Evolutionary conservation across 768 basidiomycete genomes (phyloP), one percentile per base, ranked within the genome.

Genomic region (Boletus eberwhitei): DNA sequence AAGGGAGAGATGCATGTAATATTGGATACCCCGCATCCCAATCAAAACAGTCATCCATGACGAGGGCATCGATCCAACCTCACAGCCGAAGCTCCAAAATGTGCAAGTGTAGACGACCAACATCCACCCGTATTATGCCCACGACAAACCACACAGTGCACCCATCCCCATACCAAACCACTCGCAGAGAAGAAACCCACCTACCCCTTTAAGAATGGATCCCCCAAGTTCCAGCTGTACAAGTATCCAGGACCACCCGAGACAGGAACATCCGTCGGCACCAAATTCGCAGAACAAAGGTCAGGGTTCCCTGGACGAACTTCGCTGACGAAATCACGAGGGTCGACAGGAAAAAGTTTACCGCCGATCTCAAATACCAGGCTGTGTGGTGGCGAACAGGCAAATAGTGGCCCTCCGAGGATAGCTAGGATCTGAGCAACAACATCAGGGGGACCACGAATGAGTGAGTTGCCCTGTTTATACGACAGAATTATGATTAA

Each of bases 211-310:
- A 91, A 61, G 60, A 90, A 90, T 1, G 89, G 88, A 59, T 79
- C 80, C 2, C 89, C 89, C 31, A 91, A 71, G 70, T 82, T 89
- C 88, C 89, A 91, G 61, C 82, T 84, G 60, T 87, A 89, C 44
- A 86, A 65, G 59, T 84, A 88, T 4, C 81, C 80, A 26, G 64
- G 54, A 12, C 78, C 71, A 6, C 81, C 81, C 12, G 64, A 69
- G 11, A 60, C 63, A 0, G 88, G 89, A 3, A 85, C 73, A 62
- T 90, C 88, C 26, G 88, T 90, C 8, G 74, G 49, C 3, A 76
- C 83, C 19, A 90, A 59, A 50, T 81, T 87, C 2, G 84, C 69
- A 12, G 57, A 61, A 62, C 89, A 92, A 0, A 66, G 61, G 16
- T 73, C 63, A 0, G 77, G 71, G 19, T 72, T 65, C 48, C 74